Conservation (phyloP, 2,329 filamentous ascomycete genomes). For the Phyllosticta citribraziliensis region DNA sequence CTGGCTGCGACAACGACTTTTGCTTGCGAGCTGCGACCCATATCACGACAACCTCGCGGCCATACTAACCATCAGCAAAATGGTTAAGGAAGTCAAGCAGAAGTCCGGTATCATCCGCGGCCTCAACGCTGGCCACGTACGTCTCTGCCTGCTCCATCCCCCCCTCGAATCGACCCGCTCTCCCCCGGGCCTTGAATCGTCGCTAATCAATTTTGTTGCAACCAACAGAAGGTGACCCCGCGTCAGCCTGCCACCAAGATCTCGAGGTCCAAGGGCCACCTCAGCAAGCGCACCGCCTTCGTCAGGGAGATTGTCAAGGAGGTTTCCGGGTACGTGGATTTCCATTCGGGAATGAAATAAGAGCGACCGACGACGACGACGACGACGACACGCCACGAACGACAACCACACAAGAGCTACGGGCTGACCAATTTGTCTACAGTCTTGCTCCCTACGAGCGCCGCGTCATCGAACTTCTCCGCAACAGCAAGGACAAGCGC, state of each 20-base stretch:
- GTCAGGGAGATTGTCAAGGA: slow-evolving; percentile 97
- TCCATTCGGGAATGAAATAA: background rate
- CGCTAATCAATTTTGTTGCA: slow-evolving; percentile 17
- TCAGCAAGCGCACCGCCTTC: slow-evolving; percentile 95
- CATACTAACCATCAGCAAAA: slow-evolving; percentile 27
- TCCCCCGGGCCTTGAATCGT: slow-evolving; percentile 11
- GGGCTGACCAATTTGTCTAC: slow-evolving; percentile 11
- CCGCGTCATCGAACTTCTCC: slow-evolving; percentile 96
- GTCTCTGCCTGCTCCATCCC: slow-evolving; percentile 25
- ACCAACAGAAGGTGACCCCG: slow-evolving; percentile 42
- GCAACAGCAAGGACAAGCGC: slow-evolving; percentile 99
- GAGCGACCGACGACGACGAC: background rate
- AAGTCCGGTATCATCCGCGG: slow-evolving; percentile 47
- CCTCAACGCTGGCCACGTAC: slow-evolving; percentile 58
- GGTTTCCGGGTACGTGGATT: slow-evolving; percentile 71
- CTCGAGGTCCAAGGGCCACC: slow-evolving; percentile 78
- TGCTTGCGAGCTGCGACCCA: background rate
- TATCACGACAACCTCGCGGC: background rate
- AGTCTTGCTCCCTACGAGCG: slow-evolving; percentile 93
- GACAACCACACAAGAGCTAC: background rate
- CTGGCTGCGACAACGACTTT: background rate
- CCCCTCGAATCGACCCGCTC: slow-evolving; percentile 9
- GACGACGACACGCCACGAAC: background rate
- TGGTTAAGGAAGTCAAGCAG: slow-evolving; percentile 47
- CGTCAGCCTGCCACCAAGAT: slow-evolving; percentile 40